Conservation (phyloP, 2,329 filamentous ascomycete genomes). For the Tolypocladium sp. region DNA sequence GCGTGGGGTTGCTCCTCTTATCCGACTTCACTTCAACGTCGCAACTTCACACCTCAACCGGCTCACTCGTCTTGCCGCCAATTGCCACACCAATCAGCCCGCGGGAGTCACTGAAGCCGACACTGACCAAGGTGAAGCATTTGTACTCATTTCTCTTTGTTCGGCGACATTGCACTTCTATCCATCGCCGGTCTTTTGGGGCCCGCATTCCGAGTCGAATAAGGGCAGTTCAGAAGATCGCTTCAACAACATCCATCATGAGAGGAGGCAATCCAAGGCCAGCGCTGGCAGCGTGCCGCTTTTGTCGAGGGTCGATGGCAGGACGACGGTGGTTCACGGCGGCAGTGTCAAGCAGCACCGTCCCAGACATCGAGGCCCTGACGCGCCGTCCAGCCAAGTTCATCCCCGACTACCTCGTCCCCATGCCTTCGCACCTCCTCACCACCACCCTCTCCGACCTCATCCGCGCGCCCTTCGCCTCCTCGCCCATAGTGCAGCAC, state of each 20-base stretch:
- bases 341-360: neutral
- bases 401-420: conserved; percentile 38
- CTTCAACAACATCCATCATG: neutral
- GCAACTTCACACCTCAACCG: too few relatives aligned
- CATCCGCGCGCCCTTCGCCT: conserved; percentile 21
- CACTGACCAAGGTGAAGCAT: neutral
- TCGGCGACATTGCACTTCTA: neutral
- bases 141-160: neutral
- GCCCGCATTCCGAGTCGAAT: neutral
- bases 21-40: neutral
- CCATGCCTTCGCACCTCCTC: conserved; percentile 57
- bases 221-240: neutral
- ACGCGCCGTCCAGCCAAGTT: conserved; percentile 20
- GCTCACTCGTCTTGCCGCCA: neutral
- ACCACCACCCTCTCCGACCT: conserved; percentile 50
- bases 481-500: conserved; percentile 8
- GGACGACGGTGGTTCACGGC: neutral
- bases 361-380: conserved; percentile 9
- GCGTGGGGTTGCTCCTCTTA: neutral
- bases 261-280: neutral
- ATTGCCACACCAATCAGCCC: neutral
- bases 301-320: neutral
- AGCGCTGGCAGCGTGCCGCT: neutral
- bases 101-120: neutral
- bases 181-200: neutral